Evolutionary conservation across 805 yeast species (phyloP), one percentile per base, ranked within the genome.

Genomic region (Candida gorgasii): DNA sequence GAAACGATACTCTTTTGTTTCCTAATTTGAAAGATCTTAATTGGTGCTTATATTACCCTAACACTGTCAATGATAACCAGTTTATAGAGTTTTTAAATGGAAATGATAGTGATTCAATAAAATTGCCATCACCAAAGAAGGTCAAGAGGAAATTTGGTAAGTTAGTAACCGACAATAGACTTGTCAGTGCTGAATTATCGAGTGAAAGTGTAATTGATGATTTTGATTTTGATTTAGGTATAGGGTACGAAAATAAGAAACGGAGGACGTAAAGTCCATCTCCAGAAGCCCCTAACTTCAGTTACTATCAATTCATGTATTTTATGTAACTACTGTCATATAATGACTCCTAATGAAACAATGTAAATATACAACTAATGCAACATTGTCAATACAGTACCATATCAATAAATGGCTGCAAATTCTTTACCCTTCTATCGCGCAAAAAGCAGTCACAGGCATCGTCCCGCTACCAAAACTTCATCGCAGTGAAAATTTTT

Each of bases 41-140:
- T 27, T 80, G 85, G 84, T 79, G 86, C 52, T 57, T 81, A 1
- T 78, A 66, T 57, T 79, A 78, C 13, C 81, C 81, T 1, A 63
- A 53, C 31, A 38, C 36, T 5, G n/a, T 30, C 20, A 20, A 26
- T 8, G 30, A 33, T 13, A 47, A 42, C 30, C 46, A 48, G 18
- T 45, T 51, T 18, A 27, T 47, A 8, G 49, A 49, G 16, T 47
- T 38, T 24, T 32, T 45, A 17, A 50, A 47, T 18, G 22, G 31
- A 18, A 36, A 37, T 22, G 46, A 42, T 9, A 22, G 22, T 39
- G 44, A 22, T 17, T 24, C 46, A 3, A 38, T 69, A 5, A 67
- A 65, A 42, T 55, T 79, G 12, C 82, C 84, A 4, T 79, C 84
- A 3, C 84, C 84, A 4, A 64, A 74, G 16, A 73, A 75, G 44